Evolutionary conservation across 2,329 filamentous ascomycete species (phyloP), one percentile per base, ranked within the genome.

Genomic region (Xylaria sp.): DNA sequence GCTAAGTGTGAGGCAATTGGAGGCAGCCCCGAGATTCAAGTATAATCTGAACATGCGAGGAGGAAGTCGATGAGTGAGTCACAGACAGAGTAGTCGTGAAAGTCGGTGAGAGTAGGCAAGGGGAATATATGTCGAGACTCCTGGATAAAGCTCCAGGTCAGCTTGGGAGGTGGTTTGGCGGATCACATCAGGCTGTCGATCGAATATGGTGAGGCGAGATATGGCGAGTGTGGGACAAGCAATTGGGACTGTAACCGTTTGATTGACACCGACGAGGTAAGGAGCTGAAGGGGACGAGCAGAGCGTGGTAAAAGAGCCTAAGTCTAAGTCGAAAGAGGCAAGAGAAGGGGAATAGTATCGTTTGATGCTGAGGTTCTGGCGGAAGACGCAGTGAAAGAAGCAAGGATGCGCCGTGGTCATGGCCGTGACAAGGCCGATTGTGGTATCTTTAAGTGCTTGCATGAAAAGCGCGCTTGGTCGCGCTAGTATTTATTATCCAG

Each of bases 41-140:
- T 56, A 51, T 56, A 63, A 60, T 61, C 62, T 66, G 69, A 69
- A 67, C 60, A 63, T 60, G 60, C 62, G 61, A 63, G 65, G 63
- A 56, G 63, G 61, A 54, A 63, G 57, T 62, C 63, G 66, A 67
- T 64, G 62, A 69, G 71, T 75, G 74, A 75, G 71, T 75, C 72
- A 72, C 68, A 63, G 57, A 54, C 47, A 59, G 62, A 50, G 19
- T 43, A 61, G 44, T 56, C 59, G 74, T 76, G 73, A 75, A 74
- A 68, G 65, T 66, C 54, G 67, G 73, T 74, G 73, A 76, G 73
- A 67, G 68, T 66, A 70, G 66, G 61, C 58, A 66, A 65, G 63
- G 60, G 59, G 65, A 63, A 67, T 76, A 75, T 76, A 76, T 72
- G 71, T 53, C 54, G 61, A 50, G 34, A 44, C 54, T 59, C 56